These are phyloP conservation scores for Conticribra weissflogii DNA, from an alignment of 108 stramenopile genomes.

Conservation along the genomic window DNA sequence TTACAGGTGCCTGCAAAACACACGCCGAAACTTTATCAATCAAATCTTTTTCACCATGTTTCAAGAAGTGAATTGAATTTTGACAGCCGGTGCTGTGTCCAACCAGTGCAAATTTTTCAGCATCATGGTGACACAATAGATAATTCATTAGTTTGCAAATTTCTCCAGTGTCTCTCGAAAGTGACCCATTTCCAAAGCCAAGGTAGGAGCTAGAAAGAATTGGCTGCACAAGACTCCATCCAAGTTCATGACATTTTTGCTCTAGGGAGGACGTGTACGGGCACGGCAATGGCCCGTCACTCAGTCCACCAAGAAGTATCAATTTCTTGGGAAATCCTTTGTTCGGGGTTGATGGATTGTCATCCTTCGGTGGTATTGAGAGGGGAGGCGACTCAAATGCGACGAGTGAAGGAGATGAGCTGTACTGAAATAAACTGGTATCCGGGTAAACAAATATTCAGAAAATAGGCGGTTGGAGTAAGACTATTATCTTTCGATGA, in stretches of 20 bases:
- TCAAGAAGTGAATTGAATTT: conserved; percentile 84
- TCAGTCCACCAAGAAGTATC: conserved; percentile 81
- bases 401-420: conserved; percentile 50
- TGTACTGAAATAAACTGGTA: conserved; percentile 67
- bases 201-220: conserved; percentile 68
- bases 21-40: conserved; percentile 47
- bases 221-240: conserved; percentile 85
- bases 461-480: not conserved
- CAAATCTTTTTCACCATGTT: conserved; percentile 53
- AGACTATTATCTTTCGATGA: not conserved
- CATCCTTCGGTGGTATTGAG: not conserved
- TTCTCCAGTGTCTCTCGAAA: conserved; percentile 71
- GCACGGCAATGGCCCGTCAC: conserved; percentile 77
- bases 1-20: conserved; percentile 93
- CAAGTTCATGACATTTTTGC: conserved; percentile 44
- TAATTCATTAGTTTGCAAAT: conserved; percentile 59
- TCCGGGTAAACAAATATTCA: not conserved
- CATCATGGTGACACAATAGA: conserved; percentile 58
- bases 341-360: not conserved
- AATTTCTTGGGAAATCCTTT: conserved; percentile 56
- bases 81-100: conserved; percentile 97
- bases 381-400: conserved; percentile 79
- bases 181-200: conserved; percentile 82
- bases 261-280: conserved; percentile 75
- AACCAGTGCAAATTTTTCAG: conserved; percentile 71